Evolutionary conservation across 306 rosid genomes (phyloP).

Genomic region (Sesbania bispinosa): DNA sequence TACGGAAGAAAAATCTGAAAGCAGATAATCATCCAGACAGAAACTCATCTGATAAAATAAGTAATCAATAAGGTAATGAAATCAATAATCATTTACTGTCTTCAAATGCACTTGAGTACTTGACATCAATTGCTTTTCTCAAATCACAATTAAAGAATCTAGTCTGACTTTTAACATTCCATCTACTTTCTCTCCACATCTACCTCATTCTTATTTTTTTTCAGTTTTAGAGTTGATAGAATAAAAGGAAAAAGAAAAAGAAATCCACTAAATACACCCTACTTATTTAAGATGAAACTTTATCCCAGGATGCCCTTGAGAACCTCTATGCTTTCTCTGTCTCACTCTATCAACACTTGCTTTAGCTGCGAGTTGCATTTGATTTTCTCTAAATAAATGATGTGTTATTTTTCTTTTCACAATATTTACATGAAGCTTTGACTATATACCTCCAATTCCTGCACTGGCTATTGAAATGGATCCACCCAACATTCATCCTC

Average conservation of each 20-base stretch:
- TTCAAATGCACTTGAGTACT: background rate
- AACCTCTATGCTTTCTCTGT: conserved; percentile 1
- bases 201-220: background rate
- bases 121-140: conserved; percentile 2
- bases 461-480: conserved; percentile 28
- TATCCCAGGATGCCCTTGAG: background rate
- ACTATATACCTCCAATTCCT: background rate
- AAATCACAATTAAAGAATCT: background rate
- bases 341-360: background rate
- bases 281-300: background rate
- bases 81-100: background rate
- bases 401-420: background rate
- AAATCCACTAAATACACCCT: background rate
- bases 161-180: background rate
- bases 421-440: conserved; percentile 12
- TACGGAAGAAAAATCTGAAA: background rate
- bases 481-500: conserved; percentile 48
- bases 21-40: background rate
- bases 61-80: background rate
- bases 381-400: conserved; percentile 14
- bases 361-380: background rate
- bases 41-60: background rate
- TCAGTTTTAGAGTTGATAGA: background rate
- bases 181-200: background rate
- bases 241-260: background rate